Percentiles rank a stretch among this genome's conserved stretches.
Evolutionary conservation across 352 stramenopile genomes (phyloP).

Genomic region (Pythium rhizo-oryzae): DNA sequence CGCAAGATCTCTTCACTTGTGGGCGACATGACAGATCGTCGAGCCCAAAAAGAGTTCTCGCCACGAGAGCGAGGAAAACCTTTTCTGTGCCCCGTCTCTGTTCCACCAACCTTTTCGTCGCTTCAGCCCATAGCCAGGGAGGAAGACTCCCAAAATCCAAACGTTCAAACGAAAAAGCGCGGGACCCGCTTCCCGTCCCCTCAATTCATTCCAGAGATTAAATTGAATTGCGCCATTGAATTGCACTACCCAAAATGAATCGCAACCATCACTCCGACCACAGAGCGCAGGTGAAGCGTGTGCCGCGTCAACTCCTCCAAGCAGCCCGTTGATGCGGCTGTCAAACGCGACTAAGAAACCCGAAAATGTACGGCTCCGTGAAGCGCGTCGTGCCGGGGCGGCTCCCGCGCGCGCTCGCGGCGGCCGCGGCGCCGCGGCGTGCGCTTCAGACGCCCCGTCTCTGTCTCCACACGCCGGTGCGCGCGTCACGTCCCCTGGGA

Average conservation of each 20-base stretch:
- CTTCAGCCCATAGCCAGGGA: conserved; percentile 3
- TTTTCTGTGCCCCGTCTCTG: conserved; percentile 8
- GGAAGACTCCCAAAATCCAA: conserved; percentile 1
- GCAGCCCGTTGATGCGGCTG: background rate
- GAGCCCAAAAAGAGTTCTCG: conserved; percentile 9
- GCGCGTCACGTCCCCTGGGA: background rate
- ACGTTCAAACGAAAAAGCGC: conserved; percentile 11
- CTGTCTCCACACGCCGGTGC: conserved; percentile 7
- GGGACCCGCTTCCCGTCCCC: background rate
- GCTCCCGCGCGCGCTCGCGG: background rate
- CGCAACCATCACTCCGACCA: background rate
- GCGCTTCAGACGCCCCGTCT: background rate
- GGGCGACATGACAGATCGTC: conserved; percentile 6
- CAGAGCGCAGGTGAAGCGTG: background rate
- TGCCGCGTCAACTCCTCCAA: conserved; percentile 1
- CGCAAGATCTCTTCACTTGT: conserved; percentile 22
- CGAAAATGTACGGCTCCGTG: conserved; percentile 10
- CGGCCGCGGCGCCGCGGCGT: background rate
- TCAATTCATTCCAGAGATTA: background rate
- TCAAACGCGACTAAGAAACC: conserved; percentile 6
- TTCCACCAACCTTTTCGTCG: conserved; percentile 3
- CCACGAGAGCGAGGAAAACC: background rate
- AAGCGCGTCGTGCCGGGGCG: background rate
- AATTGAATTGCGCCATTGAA: conserved; percentile 15
- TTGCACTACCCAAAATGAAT: background rate